Evolutionary conservation across 192 early-diverging fungal species (phyloP).

Genomic region (Chytriomyces sp.): DNA sequence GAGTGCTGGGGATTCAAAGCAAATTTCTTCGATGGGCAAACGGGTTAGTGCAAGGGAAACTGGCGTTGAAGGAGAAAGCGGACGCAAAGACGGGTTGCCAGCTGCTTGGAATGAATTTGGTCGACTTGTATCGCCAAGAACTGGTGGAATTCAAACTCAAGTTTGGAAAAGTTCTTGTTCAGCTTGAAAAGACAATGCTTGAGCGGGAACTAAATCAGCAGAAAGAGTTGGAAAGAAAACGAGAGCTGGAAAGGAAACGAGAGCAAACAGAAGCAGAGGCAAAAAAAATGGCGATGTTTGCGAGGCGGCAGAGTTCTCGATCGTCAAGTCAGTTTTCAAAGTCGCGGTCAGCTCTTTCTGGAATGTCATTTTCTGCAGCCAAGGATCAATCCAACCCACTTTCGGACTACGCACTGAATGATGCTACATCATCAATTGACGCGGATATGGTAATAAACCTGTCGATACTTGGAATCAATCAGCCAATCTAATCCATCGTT

Average conservation of each 20-base stretch:
- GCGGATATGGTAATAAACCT: too few species aligned
- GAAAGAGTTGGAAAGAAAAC: slow-evolving; percentile 13
- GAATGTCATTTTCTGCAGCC: too few species aligned
- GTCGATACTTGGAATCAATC: too few species aligned
- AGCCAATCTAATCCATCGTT: too few species aligned
- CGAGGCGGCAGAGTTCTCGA: neutral
- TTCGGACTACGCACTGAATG: neutral
- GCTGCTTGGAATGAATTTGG: slow-evolving; percentile 4
- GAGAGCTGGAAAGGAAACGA: neutral
- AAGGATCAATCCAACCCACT: neutral
- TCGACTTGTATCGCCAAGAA: slow-evolving; percentile 12
- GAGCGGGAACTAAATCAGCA: neutral
- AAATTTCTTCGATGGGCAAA: slow-evolving; percentile 4
- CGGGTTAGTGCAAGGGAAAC: neutral
- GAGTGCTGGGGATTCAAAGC: slow-evolving; percentile 12
- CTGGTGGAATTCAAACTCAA: slow-evolving; percentile 2
- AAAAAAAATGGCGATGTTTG: neutral
- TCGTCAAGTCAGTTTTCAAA: neutral
- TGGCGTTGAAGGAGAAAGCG: neutral
- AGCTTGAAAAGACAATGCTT: neutral
- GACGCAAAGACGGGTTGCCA: neutral
- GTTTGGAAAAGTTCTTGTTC: slow-evolving; percentile 6
- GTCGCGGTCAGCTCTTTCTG: neutral
- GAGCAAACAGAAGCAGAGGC: slow-evolving; percentile 1
- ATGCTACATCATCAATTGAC: neutral